A percentile compares a stretch with the other conserved stretches of the same genome.
Evolutionary conservation across 73 alveolate species (phyloP).

Genomic region (Paramecium octaurelia): DNA sequence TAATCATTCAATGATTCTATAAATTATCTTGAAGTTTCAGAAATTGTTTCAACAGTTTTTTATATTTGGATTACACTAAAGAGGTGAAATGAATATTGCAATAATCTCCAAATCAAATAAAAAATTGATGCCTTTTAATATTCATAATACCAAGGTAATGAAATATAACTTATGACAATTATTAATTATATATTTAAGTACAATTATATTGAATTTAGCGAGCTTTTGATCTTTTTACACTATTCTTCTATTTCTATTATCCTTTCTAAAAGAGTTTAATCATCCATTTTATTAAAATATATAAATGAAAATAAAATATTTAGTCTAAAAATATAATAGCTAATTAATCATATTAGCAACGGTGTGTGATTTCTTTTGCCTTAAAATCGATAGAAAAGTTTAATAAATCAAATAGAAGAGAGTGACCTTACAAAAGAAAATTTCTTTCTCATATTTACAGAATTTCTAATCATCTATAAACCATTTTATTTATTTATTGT

Average conservation of each 20-base stretch:
- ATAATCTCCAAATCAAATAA: not conserved
- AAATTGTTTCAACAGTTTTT: not conserved
- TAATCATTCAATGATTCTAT: not conserved
- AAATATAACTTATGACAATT: not conserved
- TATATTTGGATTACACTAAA: not conserved
- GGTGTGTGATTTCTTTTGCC: not conserved
- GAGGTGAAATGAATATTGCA: not conserved
- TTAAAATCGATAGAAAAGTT: no score
- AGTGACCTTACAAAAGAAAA: no score
- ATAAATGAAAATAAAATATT: not conserved
- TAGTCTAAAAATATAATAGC: not conserved
- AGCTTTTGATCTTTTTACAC: not conserved
- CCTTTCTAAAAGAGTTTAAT: not conserved
- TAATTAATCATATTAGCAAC: not conserved
- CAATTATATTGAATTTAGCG: not conserved
- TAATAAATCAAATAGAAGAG: no score
- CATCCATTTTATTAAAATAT: not conserved
- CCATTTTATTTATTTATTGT: no score
- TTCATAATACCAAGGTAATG: not conserved
- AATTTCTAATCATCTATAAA: no score
- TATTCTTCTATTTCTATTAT: not conserved
- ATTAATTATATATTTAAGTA: not conserved
- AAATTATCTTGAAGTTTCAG: not conserved
- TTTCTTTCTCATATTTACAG: no score
- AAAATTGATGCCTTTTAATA: not conserved